Evolutionary conservation across 352 stramenopile species (phyloP), one percentile per base, ranked within the genome.

Genomic region (Globisporangium recalcitrans): DNA sequence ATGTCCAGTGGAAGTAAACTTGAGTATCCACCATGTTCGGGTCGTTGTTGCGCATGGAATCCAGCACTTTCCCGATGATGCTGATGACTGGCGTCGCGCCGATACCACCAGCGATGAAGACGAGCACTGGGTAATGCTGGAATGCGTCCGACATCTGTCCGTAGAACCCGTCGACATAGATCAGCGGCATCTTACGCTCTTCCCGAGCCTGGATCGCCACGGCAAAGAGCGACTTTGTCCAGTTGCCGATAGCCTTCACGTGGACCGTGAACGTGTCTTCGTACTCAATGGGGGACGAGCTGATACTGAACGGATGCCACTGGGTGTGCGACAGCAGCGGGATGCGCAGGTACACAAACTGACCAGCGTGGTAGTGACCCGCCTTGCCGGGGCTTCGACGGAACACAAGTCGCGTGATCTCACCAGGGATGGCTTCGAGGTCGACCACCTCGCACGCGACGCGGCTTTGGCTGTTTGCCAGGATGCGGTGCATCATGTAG

Each of bases 251-350:
- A 22, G 70, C 71, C 62, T 93, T 95, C 24, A 91, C 75, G 64
- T 95, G 82, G 8, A 95, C 83, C 0, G 83, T 92, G 62, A 95
- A 90, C 0, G 81, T 91, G 65, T 91, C 80, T 60, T 91, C 82
- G 63, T 89, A 90, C 62, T 93, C 82, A 58, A 92, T 87, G 4
- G 85, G 85, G 13, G 85, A 91, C 29, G 82, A 92, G 48, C 80
- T 92, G 67, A 92, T 92, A 68, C 81, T 92, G 74, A 93, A 93
- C 62, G 85, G 85, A 51, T 94, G 85, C 82, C 83, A 94, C 64
- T 94, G 80, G 34, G 75, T 84, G 55, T 74, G 64, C 16, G 85
- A 92, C 46, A 94, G 63, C 60, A 90, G 42, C 14, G 85, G 85
- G 44, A 90, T 74, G 34, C 78, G 82, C 29, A 94, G 60, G 65